phyloP scores from a whole-genome alignment of 2,329 filamentous ascomycete species.

The Xylariales sp. region DNA sequence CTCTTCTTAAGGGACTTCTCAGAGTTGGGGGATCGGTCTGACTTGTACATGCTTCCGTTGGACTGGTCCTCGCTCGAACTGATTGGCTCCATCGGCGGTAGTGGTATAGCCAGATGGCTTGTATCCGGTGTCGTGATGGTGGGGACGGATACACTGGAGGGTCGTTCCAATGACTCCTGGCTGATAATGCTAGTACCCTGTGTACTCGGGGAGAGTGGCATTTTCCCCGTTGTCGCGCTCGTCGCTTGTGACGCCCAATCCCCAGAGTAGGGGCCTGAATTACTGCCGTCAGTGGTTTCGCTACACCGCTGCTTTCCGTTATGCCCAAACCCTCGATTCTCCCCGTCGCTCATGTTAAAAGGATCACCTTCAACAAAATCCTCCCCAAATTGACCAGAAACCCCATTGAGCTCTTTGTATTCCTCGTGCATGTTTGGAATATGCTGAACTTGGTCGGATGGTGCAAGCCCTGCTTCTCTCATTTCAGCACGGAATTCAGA shows the following conservation, averaged over 20 bases:
- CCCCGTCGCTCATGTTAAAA: slow-evolving; percentile 37
- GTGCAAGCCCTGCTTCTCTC: slow-evolving; percentile 17
- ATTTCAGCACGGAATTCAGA: slow-evolving; percentile 19
- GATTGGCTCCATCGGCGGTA: slow-evolving; percentile 20
- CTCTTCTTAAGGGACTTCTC: slow-evolving; percentile 53
- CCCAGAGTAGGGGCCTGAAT: slow-evolving; percentile 46
- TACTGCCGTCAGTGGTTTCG: slow-evolving; percentile 58
- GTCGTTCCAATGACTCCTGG: slow-evolving; percentile 51
- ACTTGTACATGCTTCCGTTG: slow-evolving; percentile 40
- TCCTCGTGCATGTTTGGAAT: slow-evolving; percentile 26
- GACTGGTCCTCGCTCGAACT: slow-evolving; percentile 30
- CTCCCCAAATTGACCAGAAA: slow-evolving; percentile 38
- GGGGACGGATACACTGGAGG: slow-evolving; percentile 36
- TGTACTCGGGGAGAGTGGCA: slow-evolving; percentile 62
- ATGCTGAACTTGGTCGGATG: slow-evolving; percentile 21
- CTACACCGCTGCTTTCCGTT: slow-evolving; percentile 51
- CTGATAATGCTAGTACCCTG: slow-evolving; percentile 63
- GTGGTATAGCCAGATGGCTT: slow-evolving; percentile 22
- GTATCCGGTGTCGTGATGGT: slow-evolving; percentile 33
- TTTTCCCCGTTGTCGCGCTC: slow-evolving; percentile 58
- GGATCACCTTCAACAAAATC: slow-evolving; percentile 47
- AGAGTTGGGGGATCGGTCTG: slow-evolving; percentile 16
- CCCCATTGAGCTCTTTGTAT: slow-evolving; percentile 40
- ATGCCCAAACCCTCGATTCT: slow-evolving; percentile 21
- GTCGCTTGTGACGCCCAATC: slow-evolving; percentile 62